Conservation (phyloP, 495 filamentous ascomycete species). For the Cetradonia linearis region DNA sequence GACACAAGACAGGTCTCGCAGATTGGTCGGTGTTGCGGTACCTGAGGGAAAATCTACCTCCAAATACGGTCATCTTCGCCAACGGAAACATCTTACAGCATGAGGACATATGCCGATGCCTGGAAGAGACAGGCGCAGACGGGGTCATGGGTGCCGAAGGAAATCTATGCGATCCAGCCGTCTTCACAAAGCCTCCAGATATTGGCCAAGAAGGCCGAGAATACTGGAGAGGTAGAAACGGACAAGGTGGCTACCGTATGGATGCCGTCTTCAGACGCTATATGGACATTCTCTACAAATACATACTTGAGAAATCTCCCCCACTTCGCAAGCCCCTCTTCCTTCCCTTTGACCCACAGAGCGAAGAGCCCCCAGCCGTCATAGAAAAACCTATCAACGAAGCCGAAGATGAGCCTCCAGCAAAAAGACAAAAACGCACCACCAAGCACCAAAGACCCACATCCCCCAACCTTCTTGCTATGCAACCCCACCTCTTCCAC, state of each 20-base stretch:
- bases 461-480: conserved; percentile 65
- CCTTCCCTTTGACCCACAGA: conserved; percentile 49
- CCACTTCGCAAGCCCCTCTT: conserved; percentile 64
- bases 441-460: conserved; percentile 37
- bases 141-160: conserved; percentile 94
- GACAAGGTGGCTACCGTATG: conserved; percentile 77
- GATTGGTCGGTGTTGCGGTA: conserved; percentile 81
- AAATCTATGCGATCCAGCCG: conserved; percentile 79
- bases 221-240: conserved; percentile 76
- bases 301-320: conserved; percentile 52
- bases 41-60: conserved; percentile 71
- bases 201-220: conserved; percentile 55
- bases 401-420: conserved; percentile 36
- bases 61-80: conserved; percentile 85
- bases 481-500: conserved; percentile 91
- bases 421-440: conserved; percentile 52
- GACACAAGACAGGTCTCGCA: conserved; percentile 86
- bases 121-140: conserved; percentile 80
- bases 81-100: conserved; percentile 88
- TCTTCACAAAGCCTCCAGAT: conserved; percentile 62
- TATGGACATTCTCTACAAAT: conserved; percentile 72
- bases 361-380: neutral
- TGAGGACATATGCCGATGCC: conserved; percentile 67
- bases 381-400: conserved; percentile 2
- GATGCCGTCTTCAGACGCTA: conserved; percentile 83